Base-by-base conservation (phyloP, 257 asterid species). In the Solanum tacnaense region DNA sequence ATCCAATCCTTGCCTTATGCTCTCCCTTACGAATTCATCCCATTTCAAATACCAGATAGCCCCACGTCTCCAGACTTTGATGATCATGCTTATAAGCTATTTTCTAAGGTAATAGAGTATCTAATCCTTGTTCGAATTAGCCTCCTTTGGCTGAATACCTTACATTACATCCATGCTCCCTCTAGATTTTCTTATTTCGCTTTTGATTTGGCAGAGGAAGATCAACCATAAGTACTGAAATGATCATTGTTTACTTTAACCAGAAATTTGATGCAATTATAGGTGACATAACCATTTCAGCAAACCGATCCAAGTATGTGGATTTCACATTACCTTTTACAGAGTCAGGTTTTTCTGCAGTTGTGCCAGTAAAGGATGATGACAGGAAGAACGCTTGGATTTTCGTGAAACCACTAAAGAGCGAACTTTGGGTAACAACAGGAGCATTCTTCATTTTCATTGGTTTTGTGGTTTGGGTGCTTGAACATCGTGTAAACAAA, bases 391-490 rank as follows among this genome's bases (percentile, higher is more conserved):
- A 65, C 2, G 18, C 90, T 25, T 93, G 96, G 96, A 88, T 90
- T 31, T 93, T 93, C 89, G 85, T 92, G 94, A 90, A 90, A 76
- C 96, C 96, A 36, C 87, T 91, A 6, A 90, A 86, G n/a, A 89
- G 15, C 6, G 88, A 87, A 3, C 93, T 92, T 12, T 93, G 94
- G 96, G 71, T 91, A 12, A 89, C 75, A 85, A 89, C 89, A 4
- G 94, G 92, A 85, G 92, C 89, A 13, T 92, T 89, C 65, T 89
- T 92, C 25, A 9, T 93, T 84, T 90, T 89, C 90, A 92, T 82
- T 34, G 95, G 94, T 18, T 78, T 90, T 9, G 93, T 93, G 2
- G 91, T 93, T 23, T 93, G 95, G 95, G 92, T 88, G 75, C 92
- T 93, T 12, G 96, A 93, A 89, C 94, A 93, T 88, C 89, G 91